Conservation (phyloP, 306 rosid genomes). For the Vicia faba region DNA sequence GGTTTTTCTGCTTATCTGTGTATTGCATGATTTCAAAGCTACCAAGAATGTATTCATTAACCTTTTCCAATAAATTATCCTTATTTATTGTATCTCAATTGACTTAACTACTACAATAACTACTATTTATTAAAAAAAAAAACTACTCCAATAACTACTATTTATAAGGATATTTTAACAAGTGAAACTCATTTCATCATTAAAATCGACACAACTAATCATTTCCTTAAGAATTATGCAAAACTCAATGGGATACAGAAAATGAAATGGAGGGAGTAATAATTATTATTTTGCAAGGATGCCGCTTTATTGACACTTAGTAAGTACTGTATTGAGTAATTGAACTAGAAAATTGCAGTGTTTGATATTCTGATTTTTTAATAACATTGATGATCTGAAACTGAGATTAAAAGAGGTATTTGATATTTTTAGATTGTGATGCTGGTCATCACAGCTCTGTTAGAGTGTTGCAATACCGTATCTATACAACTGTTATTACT, state of each 20-base stretch:
- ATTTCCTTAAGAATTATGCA: no score
- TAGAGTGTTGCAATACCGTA: not conserved
- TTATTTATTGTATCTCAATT: no score
- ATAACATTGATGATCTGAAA: not conserved
- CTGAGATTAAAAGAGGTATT: not conserved
- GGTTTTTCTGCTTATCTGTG: not conserved
- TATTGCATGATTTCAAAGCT: not conserved
- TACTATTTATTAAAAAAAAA: no score
- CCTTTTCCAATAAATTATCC: no score
- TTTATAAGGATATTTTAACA: no score
- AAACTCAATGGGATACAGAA: no score
- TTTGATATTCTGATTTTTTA: not conserved
- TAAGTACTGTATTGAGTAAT: not conserved
- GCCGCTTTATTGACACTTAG: not conserved
- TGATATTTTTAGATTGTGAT: not conserved
- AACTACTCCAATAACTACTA: no score
- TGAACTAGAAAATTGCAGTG: not conserved
- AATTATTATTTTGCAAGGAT: not conserved
- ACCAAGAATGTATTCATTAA: no score
- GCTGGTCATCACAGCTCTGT: not conserved
- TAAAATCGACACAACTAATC: no score
- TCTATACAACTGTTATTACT: not conserved
- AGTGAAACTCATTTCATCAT: no score
- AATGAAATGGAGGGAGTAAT: no score
- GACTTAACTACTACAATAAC: no score